Conservation (phyloP, 2,329 filamentous ascomycete genomes). For the Aspergillus fumigatus region DNA sequence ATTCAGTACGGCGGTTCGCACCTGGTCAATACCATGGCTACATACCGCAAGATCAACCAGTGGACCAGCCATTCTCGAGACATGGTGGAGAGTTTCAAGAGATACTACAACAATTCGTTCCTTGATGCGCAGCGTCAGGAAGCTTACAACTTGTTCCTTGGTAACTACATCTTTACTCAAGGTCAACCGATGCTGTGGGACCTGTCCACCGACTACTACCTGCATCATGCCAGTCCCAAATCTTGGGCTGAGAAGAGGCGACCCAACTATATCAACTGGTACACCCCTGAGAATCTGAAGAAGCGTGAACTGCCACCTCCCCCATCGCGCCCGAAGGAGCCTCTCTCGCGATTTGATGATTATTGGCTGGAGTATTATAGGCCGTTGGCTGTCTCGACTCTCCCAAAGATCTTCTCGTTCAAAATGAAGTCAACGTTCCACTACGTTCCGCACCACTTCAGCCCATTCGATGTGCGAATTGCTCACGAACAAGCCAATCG, state of each 20-base stretch:
- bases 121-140: conserved; percentile 96
- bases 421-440: conserved; percentile 86
- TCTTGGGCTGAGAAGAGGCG: conserved; percentile 60
- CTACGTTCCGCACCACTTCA: conserved; percentile 71
- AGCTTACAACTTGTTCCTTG: conserved; percentile 94
- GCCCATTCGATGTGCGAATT: conserved; percentile 77
- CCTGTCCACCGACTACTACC: conserved; percentile 87
- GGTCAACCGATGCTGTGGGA: conserved; percentile 97
- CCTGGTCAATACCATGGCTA: conserved; percentile 98
- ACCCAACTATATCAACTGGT: conserved; percentile 86
- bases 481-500: conserved; percentile 51
- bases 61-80: conserved; percentile 97
- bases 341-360: conserved; percentile 66
- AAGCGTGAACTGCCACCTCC: conserved; percentile 54
- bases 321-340: conserved; percentile 25
- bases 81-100: conserved; percentile 98
- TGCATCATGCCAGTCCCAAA: conserved; percentile 83
- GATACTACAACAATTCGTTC: conserved; percentile 98
- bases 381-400: conserved; percentile 78
- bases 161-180: conserved; percentile 85
- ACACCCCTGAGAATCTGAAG: conserved; percentile 66
- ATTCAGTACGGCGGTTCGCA: conserved; percentile 97
- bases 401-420: conserved; percentile 87
- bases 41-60: conserved; percentile 97
- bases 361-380: conserved; percentile 98